Evolutionary conservation across 106 monocot species (phyloP), one percentile per base, ranked within the genome.

Genomic region (Narthecium ossifragum): DNA sequence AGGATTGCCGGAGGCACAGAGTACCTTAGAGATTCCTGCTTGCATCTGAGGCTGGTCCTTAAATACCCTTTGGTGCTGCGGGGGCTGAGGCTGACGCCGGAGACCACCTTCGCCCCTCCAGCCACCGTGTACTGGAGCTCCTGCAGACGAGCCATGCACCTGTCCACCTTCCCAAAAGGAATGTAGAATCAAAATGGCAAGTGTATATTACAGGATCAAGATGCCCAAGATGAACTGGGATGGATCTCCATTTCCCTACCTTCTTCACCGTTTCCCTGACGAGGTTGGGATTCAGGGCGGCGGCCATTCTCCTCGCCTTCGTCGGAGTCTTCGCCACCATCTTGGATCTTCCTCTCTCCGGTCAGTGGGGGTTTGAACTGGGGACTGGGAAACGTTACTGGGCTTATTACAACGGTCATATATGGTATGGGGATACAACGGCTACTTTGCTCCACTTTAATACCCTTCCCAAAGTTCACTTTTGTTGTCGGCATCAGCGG

Each of bases 51-150:
- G 51, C 94, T 86, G 59, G 93, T 94, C 38, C 65, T 82, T 40
- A 78, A 58, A 41, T 94, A 94, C 1, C 74, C 79, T 63, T 61
- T 76, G 50, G 85, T 89, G 80, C 93, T 94, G 10, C 75, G 62
- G 10, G 89, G 93, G 70, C 89, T 94, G 60, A 89, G 89, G 32
- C 31, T 82, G 3, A 77, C 64, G 7, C 88, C 85, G 34, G 81
- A 60, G 47, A 85, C 77, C 34, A 78, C 63, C 68, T 86, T 96
- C 26, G 66, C 57, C 18, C 83, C 90, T 2, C 86, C 86, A 33
- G 75, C 38, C 22, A 90, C 86, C 1, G 84, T 89, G 83, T 68
- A 84, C 71, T 96, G 90, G 49, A 96, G 80, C 60, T 96, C 90
- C 55, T 86, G 84, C 54, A 96, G 66, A 5, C 96, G 85, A 46